Conservation (phyloP, 441 rosid species). For the Brassica hybrid region DNA sequence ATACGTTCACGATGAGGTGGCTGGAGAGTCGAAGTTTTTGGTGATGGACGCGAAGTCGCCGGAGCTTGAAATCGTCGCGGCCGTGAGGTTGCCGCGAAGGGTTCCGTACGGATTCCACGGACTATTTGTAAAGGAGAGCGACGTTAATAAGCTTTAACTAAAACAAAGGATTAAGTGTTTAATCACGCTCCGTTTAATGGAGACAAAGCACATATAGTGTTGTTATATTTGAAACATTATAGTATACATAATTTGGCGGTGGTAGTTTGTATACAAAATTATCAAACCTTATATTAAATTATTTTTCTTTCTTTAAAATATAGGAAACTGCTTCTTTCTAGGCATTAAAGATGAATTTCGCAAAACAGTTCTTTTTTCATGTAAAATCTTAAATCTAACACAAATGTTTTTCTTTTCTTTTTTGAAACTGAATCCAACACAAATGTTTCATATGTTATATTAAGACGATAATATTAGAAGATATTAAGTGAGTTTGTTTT, state of each 20-base stretch:
- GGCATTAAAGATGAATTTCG: too few relatives aligned
- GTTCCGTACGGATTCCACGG: conserved; percentile 91
- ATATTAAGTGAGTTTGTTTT: too few relatives aligned
- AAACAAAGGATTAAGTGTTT: conserved; percentile 8
- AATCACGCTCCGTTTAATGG: conserved; percentile 6
- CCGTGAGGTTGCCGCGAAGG: conserved; percentile 71
- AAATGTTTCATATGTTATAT: too few relatives aligned
- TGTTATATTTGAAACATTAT: neutral
- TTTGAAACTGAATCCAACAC: too few relatives aligned
- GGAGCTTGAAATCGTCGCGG: conserved; percentile 64
- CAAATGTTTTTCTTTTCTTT: too few relatives aligned
- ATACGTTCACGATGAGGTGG: conserved; percentile 71
- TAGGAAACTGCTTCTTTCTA: too few relatives aligned
- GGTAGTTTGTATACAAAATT: conserved; percentile 21
- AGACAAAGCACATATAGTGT: neutral
- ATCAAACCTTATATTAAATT: neutral
- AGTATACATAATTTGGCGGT: conserved; percentile 19
- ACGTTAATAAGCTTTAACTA: conserved; percentile 47
- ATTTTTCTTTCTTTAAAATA: too few relatives aligned
- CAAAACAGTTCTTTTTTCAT: too few relatives aligned
- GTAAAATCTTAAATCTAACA: too few relatives aligned
- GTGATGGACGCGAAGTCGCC: conserved; percentile 84
- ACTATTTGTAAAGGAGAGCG: conserved; percentile 61
- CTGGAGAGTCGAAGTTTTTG: conserved; percentile 70
- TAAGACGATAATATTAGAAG: too few relatives aligned